Base-by-base conservation (phyloP, 306 rosid species). In the Fagus sylvatica region DNA sequence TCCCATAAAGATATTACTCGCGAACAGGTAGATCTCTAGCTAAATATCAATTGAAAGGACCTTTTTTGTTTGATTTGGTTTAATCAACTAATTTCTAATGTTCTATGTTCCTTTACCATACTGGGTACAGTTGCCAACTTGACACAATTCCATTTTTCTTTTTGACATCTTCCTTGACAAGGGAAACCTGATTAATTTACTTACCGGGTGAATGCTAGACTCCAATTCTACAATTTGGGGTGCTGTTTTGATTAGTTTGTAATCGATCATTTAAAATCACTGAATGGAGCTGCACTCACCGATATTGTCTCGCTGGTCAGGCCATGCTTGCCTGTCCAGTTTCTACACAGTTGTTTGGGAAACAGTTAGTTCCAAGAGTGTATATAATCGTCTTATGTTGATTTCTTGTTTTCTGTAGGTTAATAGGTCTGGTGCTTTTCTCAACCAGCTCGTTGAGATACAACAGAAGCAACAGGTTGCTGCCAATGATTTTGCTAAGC, bases 391-490 rank as follows among this genome's bases (percentile, higher is more conserved):
- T 53, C 48, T 41, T 15, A 76, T 48, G 83, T 69, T 42, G 22
- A 17, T 59, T 77, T 42, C n/a, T 60, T 12, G 56, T 72, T 46
- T 69, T 81, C 22, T 81, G 79, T 80, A 94, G 98, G 91, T 89
- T 81, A 89, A 87, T 16, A 85, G 82, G 76, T 87, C 92, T 28
- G 70, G 83, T 46, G 89, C 95, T 79, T 92, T 89, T 79, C 79
- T 92, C 78, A 80, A 80, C 76, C 98, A 95, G 78, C 94, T 95
- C 6, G 28, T 89, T 67, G 86, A 76, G 41, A 81, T 89, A 74
- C 98, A 95, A 60, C 87, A 92, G 86, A 84, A 81, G 79, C 98
- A 95, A 76, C 93, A 87, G 4, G 55, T 74, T 64, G 84, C 89
- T 74, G 89, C 91, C 56, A 77, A 85, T 76, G 84, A 67, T 74